Percentiles rank a stretch among this genome's conserved stretches.
Evolutionary conservation across 2,329 filamentous ascomycete genomes (phyloP).

Genomic region (Trichophyton verrucosum): DNA sequence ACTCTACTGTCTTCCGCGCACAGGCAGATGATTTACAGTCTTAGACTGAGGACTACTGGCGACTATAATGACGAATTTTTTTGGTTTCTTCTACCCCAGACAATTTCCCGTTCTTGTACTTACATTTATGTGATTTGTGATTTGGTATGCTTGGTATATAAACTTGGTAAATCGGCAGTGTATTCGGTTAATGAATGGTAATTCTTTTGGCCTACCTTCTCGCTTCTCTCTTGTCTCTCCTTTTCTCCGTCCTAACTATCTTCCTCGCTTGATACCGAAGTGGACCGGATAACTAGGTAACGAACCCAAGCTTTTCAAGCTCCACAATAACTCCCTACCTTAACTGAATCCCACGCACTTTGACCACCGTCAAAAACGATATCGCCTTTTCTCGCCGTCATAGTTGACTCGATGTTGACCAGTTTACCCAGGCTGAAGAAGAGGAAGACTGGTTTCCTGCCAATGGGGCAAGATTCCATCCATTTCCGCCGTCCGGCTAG

Average conservation of each 20-base stretch:
- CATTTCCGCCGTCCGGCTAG: neutral
- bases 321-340: neutral
- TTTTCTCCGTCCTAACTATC: neutral
- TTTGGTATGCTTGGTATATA: too few species aligned
- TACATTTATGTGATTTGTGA: neutral
- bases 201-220: neutral
- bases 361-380: too few species aligned
- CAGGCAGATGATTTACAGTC: neutral
- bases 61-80: neutral
- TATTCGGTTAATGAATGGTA: too few species aligned
- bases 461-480: neutral
- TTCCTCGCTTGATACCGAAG: neutral
- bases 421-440: neutral
- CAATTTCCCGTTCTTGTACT: neutral
- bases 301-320: neutral
- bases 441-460: neutral
- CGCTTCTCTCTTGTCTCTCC: neutral
- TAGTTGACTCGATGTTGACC: too few species aligned
- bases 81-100: neutral
- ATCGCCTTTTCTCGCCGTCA: too few species aligned
- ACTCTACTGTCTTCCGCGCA: neutral
- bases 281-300: neutral
- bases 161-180: too few species aligned
- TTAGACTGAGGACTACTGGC: neutral
- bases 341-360: too few species aligned